A percentile compares a stretch with the other conserved stretches of the same genome.
Conservation (phyloP, 768 basidiomycete species). For the Dendrothele bispora region DNA sequence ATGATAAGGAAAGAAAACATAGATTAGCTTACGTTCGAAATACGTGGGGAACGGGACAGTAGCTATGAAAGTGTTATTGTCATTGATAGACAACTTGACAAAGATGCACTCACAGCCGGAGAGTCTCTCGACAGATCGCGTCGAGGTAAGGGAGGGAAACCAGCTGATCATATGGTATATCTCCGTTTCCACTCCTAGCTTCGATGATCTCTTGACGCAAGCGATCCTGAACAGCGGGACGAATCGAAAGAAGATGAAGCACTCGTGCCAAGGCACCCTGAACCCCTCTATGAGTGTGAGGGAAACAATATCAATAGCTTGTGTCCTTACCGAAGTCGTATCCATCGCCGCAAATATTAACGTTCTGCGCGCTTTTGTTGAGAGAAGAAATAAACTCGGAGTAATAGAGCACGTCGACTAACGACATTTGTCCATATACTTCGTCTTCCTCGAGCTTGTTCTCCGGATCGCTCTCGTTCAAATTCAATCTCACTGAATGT, state of each 20-base stretch:
- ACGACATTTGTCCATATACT: conserved; percentile 24
- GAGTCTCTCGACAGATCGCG: conserved; percentile 38
- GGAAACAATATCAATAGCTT: no score
- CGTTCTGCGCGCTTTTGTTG: conserved; percentile 21
- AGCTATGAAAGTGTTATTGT: conserved; percentile 8
- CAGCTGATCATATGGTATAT: conserved; percentile 36
- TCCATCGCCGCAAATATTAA: conserved; percentile 42
- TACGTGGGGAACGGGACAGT: conserved; percentile 23
- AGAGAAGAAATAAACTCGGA: background rate
- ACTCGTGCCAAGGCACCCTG: conserved; percentile 30
- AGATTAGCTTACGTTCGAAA: conserved; percentile 21
- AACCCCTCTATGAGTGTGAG: background rate
- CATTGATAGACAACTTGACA: background rate
- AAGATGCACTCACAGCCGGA: conserved; percentile 29
- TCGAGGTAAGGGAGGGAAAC: conserved; percentile 36
- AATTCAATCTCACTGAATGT: conserved; percentile 22
- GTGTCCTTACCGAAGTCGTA: conserved; percentile 30
- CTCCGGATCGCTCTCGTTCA: conserved; percentile 29
- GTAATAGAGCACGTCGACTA: background rate
- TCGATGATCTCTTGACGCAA: conserved; percentile 33
- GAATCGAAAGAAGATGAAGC: conserved; percentile 30
- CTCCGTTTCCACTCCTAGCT: conserved; percentile 21
- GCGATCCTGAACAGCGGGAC: conserved; percentile 36
- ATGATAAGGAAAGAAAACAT: background rate
- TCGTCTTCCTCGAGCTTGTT: conserved; percentile 33